A percentile compares a stretch with the other conserved stretches of the same genome.
These are phyloP conservation scores for Arthrocladium fulminans DNA, from an alignment of 2,329 filamentous ascomycete genomes.

Conservation along the genomic window DNA sequence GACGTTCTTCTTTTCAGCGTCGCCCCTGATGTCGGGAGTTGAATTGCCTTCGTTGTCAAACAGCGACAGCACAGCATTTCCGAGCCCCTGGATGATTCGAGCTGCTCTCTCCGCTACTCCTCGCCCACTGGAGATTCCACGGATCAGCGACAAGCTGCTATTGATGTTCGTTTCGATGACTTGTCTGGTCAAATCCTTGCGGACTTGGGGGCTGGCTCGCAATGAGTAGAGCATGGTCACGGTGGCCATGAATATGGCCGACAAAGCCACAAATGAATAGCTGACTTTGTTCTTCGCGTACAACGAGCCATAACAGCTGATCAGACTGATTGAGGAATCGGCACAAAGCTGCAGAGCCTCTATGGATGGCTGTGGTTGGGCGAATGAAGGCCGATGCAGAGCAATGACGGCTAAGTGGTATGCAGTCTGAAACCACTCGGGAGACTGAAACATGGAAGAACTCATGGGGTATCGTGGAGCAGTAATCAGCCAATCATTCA, in stretches of 20 bases:
- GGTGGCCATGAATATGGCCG: conserved; percentile 25
- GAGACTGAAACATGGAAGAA: conserved; percentile 22
- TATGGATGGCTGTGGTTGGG: conserved; percentile 14
- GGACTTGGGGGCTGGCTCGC: conserved; percentile 18
- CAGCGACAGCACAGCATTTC: conserved; percentile 17
- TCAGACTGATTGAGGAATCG: conserved; percentile 8
- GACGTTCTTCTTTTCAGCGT: conserved; percentile 9
- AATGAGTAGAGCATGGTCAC: conserved; percentile 26
- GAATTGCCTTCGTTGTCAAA: conserved; percentile 14
- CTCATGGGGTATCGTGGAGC: conserved; percentile 22
- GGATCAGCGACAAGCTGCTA: conserved; percentile 4
- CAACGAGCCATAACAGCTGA: conserved; percentile 11
- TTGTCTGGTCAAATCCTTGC: conserved; percentile 7
- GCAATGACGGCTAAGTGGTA: conserved; percentile 24
- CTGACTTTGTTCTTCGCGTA: conserved; percentile 25
- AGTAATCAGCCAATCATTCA: conserved; percentile 23
- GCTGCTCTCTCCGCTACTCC: conserved; percentile 18
- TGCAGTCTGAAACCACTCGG: conserved; percentile 26
- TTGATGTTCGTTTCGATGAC: conserved; percentile 10
- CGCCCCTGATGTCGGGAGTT: conserved; percentile 1
- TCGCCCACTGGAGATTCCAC: conserved; percentile 14
- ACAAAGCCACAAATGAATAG: conserved; percentile 25
- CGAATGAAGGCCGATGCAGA: conserved; percentile 23
- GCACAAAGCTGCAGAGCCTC: conserved; percentile 6
- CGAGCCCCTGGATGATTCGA: conserved; percentile 17